Evolutionary conservation across 306 rosid species (phyloP).

Genomic region (Aeschynomene evenia): DNA sequence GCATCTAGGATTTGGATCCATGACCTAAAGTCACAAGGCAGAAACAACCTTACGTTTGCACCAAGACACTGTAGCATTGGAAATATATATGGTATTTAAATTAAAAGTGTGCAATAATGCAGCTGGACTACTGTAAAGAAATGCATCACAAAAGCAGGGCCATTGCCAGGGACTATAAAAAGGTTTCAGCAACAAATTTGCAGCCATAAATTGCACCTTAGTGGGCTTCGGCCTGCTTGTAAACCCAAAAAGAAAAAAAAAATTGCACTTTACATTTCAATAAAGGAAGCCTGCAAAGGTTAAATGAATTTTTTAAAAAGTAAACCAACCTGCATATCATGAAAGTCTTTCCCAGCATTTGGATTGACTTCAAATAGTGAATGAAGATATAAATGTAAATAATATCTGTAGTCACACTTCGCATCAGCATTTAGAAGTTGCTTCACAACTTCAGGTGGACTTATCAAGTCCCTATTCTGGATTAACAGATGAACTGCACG

Average conservation of each 20-base stretch:
- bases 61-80: too few relatives aligned
- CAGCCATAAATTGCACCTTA: background rate
- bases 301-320: conserved; percentile 27
- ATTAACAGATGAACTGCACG: conserved; percentile 78
- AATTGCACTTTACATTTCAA: too few relatives aligned
- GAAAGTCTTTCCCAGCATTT: conserved; percentile 90
- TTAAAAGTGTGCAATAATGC: background rate
- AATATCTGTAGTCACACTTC: conserved; percentile 64
- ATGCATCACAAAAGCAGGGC: conserved; percentile 11
- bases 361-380: conserved; percentile 87
- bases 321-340: conserved; percentile 84
- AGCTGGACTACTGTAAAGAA: conserved; percentile 18
- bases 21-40: too few relatives aligned
- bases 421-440: conserved; percentile 63
- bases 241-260: too few relatives aligned
- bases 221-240: too few relatives aligned
- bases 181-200: background rate
- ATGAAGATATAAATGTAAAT: conserved; percentile 82
- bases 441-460: conserved; percentile 76
- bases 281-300: conserved; percentile 23
- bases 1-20: too few relatives aligned
- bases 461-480: conserved; percentile 67
- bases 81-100: background rate
- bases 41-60: too few relatives aligned
- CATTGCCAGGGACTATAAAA: background rate